Base-by-base conservation (phyloP, 495 filamentous ascomycete species). In the Aspergillus leporis region DNA sequence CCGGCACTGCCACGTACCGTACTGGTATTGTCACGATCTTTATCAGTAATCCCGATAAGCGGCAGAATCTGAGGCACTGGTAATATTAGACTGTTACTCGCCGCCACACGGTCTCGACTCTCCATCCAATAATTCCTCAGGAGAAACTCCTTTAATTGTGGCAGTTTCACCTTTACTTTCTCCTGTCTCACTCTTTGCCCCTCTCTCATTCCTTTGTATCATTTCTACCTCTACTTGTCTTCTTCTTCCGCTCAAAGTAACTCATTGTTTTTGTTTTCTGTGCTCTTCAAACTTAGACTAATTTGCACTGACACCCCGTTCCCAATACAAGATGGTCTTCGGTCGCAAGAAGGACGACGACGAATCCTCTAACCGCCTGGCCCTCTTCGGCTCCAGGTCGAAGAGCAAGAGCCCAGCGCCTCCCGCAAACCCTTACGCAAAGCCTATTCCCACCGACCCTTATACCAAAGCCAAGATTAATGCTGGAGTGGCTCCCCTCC, bases 391-490 rank as follows among this genome's bases (percentile, higher is more conserved):
- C 52, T 76, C 74, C 34, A 69, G 76, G 41, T 78, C 75, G 21
- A 90, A 88, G 80, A 85, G 83, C 69, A 80, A 82, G 64, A 79
- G 83, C 40, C 80, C 83, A 32, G 72, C 76, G 2, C 72, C 84
- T 25, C 61, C 75, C 25, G 66, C 79, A 16, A 78, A 91, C 64
- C 89, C 89, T 28, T 91, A 92, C 66, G 88, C 87, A 47, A 82
- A 89, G 68, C 78, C 81, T 14, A 77, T 80, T 22, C 77, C 79
- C 28, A 70, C 74, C 51, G 85, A 89, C 61, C 83, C 84, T 13
- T 90, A 89, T 64, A 87, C 84, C 28, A 83, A 81, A 68, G 85
- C 80, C 55, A 83, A 84, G 70, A 74, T 78, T 40, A 71, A 70
- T 36, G 72, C 71, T 12, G 78, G 78, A 47, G 75, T 78, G 43